A percentile compares a stretch with the other conserved stretches of the same genome.
Conservation (phyloP, 2,329 filamentous ascomycete genomes). For the Fonsecaea erecta region DNA sequence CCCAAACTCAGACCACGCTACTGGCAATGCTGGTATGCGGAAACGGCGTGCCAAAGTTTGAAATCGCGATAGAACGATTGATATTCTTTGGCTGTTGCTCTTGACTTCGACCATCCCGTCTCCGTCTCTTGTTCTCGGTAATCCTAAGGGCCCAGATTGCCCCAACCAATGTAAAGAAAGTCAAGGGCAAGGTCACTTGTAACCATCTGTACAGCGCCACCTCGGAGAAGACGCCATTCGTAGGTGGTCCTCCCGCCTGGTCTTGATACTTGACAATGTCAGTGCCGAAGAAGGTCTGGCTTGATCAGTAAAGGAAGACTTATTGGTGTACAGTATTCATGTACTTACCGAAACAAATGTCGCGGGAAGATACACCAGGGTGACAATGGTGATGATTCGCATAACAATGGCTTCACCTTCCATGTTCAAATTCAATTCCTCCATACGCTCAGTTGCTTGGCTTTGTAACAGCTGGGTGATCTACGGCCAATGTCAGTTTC, state of each 20-base stretch:
- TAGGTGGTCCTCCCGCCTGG: constrained; percentile 17
- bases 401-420: constrained; percentile 43
- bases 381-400: constrained; percentile 44
- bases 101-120: background rate
- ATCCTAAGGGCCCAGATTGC: constrained; percentile 3
- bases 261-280: constrained; percentile 47
- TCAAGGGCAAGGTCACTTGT: constrained; percentile 47
- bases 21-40: background rate
- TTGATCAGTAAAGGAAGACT: constrained; percentile 21
- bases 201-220: constrained; percentile 45
- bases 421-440: constrained; percentile 40
- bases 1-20: background rate
- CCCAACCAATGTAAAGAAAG: constrained; percentile 39
- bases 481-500: constrained; percentile 30
- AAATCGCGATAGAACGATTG: background rate
- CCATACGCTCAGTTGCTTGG: constrained; percentile 42
- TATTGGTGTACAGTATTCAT: background rate
- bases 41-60: background rate
- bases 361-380: constrained; percentile 43
- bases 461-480: constrained; percentile 44
- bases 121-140: background rate
- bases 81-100: background rate
- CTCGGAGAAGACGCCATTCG: constrained; percentile 39
- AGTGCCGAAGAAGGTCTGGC: constrained; percentile 48
- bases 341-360: constrained; percentile 45